Evolutionary conservation across 805 yeast genomes (phyloP), one percentile per base, ranked within the genome.

Genomic region (Candida krabiensis): DNA sequence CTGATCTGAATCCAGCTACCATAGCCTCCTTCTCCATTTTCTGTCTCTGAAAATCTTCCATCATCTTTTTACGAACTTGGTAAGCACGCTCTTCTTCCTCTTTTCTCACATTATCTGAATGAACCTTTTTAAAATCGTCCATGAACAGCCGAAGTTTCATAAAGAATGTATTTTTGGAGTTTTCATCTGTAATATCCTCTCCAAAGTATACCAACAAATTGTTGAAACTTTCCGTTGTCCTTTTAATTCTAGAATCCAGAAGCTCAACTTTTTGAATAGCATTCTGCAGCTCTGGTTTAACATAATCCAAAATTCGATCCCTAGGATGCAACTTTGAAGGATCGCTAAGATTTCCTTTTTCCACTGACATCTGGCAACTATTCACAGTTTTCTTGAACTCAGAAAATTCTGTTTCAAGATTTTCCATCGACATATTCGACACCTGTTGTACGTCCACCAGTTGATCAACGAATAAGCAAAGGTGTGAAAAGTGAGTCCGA

Each of bases 81-180:
- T 79, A 81, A 4, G 82, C 67, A 33, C 79, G 68, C 29, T 77
- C 70, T 49, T 83, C 85, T 50, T 83, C 90, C 56, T 85, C 95
- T 23, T 74, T 67, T 41, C 76, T 75, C 15, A 79, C 56, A 51
- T 85, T 85, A 40, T 83, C 90, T 16, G 64, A 62, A 39, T 83
- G 83, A 5, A 79, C 87, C 40, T 71, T 74, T 54, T 75, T 80
- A 58, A 79, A 84, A 46, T 80, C 82, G 32, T 66, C 65, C 18
- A 77, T 64, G 51, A 85, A 85, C 38, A 71, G 72, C 5, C 79
- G 60, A 50, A 85, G 80, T 53, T 77, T 79, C 41, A 73, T 64
- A 56, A 85, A 75, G 54, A 85, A 85, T 0, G 77, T 63, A 50
- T 76, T 79, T 49, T 77, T 72, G 6, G 77, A 71, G 16, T 75